These are phyloP conservation scores for Abrus precatorius DNA, from an alignment of 306 rosid species.

Conservation along the genomic window DNA sequence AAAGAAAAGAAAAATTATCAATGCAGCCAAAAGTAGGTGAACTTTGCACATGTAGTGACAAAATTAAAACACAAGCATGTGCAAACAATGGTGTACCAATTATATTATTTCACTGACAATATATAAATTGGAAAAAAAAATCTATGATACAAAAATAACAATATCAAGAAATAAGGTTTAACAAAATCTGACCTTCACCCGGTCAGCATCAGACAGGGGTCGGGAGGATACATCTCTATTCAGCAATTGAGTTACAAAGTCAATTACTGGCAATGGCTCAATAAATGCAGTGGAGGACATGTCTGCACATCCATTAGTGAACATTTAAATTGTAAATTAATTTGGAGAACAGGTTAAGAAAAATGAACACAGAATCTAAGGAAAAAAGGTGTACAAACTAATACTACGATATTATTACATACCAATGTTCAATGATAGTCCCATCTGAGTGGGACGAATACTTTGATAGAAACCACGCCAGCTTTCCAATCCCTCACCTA, in stretches of 20 bases:
- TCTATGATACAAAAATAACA: not conserved
- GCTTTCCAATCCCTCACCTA: constrained; percentile 97
- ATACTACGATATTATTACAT: not conserved
- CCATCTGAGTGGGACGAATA: constrained; percentile 99
- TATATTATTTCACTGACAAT: not conserved
- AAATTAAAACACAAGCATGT: not conserved
- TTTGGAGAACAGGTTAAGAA: not conserved
- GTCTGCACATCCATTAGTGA: constrained; percentile 58
- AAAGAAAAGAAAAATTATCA: not conserved
- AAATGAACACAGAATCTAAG: not conserved
- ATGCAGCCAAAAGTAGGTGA: not conserved
- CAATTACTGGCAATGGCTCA: constrained; percentile 95
- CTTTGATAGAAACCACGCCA: constrained; percentile 99
- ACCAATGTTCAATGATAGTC: constrained; percentile 93
- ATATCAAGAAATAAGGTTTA: not conserved
- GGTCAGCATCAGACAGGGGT: constrained; percentile 90
- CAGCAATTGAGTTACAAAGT: constrained; percentile 82
- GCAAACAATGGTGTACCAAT: not conserved
- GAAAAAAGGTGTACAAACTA: not conserved
- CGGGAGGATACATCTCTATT: constrained; percentile 79
- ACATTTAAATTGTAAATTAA: not conserved
- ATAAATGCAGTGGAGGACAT: constrained; percentile 98
- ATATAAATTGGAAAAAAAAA: not conserved
- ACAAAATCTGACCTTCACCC: constrained; percentile 76
- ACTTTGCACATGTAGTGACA: not conserved